A percentile compares a stretch with the other conserved stretches of the same genome.
Evolutionary conservation across 73 alveolate species (phyloP).

Genomic region (Symbiodinium pilosum): DNA sequence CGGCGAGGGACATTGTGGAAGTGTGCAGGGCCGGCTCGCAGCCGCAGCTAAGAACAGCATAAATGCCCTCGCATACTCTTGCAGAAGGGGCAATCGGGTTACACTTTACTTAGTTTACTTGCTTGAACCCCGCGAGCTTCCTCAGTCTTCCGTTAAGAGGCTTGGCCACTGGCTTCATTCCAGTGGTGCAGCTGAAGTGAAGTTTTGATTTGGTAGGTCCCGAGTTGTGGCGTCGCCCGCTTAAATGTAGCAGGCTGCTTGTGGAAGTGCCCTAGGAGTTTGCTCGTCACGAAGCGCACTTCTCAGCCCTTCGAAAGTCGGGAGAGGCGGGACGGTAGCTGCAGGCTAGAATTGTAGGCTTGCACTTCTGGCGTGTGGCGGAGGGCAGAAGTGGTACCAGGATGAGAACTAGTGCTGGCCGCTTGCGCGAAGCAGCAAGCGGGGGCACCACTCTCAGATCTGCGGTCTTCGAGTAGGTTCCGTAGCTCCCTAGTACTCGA

Average conservation of each 20-base stretch:
- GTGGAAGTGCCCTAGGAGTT: neutral
- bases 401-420: too few species aligned
- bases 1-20: neutral
- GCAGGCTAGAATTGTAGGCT: too few species aligned
- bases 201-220: neutral
- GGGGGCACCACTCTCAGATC: too few species aligned
- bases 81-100: too few species aligned
- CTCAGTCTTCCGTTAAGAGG: neutral
- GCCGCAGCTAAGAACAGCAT: neutral
- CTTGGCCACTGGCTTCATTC: neutral
- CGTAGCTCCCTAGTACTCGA: too few species aligned
- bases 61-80: too few species aligned
- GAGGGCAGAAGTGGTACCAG: too few species aligned
- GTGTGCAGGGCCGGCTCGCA: neutral
- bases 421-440: too few species aligned
- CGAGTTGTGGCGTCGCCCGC: neutral
- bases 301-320: neutral
- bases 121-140: neutral
- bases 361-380: too few species aligned
- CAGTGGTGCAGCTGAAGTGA: neutral
- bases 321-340: too few species aligned
- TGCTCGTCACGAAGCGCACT: neutral
- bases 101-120: too few species aligned
- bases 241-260: neutral
- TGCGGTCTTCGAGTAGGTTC: too few species aligned